Evolutionary conservation across 2,329 filamentous ascomycete genomes (phyloP).

Genomic region (Pseudocercospora vitis): DNA sequence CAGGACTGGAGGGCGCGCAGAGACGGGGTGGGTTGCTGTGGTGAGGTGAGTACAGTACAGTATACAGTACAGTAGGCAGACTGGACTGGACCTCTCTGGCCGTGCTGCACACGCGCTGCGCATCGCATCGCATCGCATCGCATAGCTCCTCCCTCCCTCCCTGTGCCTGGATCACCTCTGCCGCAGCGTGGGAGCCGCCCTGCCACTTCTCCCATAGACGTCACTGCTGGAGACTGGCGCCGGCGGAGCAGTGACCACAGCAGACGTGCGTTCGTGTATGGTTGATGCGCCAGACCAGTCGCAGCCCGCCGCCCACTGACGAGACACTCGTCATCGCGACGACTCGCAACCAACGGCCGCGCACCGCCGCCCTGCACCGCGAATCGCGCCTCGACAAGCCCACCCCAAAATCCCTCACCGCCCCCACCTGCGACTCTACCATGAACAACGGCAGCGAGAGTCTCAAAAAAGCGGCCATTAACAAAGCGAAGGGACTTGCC

Average conservation of each 20-base stretch:
- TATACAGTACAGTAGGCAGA: no score
- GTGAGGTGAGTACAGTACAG: no score
- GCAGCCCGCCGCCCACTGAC: conserved; percentile 1
- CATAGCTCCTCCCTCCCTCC: neutral
- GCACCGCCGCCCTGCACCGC: conserved; percentile 9
- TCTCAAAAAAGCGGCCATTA: conserved; percentile 58
- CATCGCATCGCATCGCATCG: no score
- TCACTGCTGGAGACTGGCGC: conserved; percentile 4
- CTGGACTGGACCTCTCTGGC: neutral
- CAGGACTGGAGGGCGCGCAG: no score
- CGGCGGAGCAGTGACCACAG: conserved; percentile 7
- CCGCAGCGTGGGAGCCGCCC: neutral
- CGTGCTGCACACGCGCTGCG: neutral
- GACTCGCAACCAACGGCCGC: conserved; percentile 12
- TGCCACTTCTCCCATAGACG: neutral
- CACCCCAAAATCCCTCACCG: conserved; percentile 16
- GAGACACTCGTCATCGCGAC: conserved; percentile 11
- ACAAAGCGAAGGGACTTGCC: conserved; percentile 65
- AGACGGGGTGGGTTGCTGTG: neutral
- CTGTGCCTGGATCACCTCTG: conserved; percentile 1
- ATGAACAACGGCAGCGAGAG: conserved; percentile 29
- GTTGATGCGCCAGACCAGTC: conserved; percentile 10
- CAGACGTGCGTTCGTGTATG: conserved; percentile 6
- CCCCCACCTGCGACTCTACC: conserved; percentile 15
- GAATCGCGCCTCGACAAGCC: conserved; percentile 11